Conservation (phyloP, 2,329 filamentous ascomycete species). For the Aureobasidium sp. region DNA sequence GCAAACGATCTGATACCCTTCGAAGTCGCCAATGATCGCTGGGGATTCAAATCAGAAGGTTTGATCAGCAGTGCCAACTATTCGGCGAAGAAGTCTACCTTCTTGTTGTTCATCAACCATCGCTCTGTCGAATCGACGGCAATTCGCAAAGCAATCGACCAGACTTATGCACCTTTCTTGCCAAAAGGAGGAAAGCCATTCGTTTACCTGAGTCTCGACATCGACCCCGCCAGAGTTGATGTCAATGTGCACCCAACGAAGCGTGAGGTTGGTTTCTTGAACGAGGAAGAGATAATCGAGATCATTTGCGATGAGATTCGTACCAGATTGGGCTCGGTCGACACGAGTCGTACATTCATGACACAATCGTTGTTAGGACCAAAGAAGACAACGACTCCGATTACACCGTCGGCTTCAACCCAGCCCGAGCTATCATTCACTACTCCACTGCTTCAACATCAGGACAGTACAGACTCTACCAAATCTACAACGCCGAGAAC, state of each 20-base stretch:
- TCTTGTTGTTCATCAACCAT: conserved; percentile 94
- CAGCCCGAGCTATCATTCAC: conserved; percentile 16
- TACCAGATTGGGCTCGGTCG: conserved; percentile 71
- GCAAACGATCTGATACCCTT: conserved; percentile 84
- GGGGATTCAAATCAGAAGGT: conserved; percentile 75
- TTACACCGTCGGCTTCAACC: conserved; percentile 25
- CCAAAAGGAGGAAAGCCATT: conserved; percentile 95
- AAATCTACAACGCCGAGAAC: conserved; percentile 25
- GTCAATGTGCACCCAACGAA: conserved; percentile 98
- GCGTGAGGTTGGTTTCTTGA: conserved; percentile 90
- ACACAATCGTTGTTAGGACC: conserved; percentile 79
- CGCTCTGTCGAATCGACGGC: conserved; percentile 82
- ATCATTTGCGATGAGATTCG: conserved; percentile 74
- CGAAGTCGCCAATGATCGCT: conserved; percentile 60
- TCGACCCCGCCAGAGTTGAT: conserved; percentile 85
- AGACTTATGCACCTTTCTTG: conserved; percentile 77
- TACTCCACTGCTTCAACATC: conserved; percentile 28
- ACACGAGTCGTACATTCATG: conserved; percentile 88
- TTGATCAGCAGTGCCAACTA: conserved; percentile 92
- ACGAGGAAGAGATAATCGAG: conserved; percentile 93
- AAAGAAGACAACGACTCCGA: conserved; percentile 36
- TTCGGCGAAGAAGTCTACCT: conserved; percentile 76
- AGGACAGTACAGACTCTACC: conserved; percentile 27
- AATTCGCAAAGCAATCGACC: conserved; percentile 84
- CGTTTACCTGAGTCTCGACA: conserved; percentile 82